Evolutionary conservation across 768 basidiomycete species (phyloP).

Genomic region (Trametes cingulata): DNA sequence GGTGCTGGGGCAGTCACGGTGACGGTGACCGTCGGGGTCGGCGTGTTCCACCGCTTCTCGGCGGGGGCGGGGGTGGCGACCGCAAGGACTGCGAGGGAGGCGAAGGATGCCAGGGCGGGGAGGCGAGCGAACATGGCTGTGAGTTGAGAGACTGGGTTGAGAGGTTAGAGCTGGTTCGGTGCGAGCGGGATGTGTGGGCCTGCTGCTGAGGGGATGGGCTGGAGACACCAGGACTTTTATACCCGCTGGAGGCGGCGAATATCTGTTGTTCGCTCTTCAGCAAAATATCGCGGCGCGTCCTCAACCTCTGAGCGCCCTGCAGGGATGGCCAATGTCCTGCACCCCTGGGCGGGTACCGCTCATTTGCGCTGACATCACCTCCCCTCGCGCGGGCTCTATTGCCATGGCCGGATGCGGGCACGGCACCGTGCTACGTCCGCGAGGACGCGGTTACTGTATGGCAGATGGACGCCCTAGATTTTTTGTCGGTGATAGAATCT

Average conservation of each 20-base stretch:
- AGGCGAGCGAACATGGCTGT: constrained; percentile 4
- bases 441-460: no score
- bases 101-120: not conserved
- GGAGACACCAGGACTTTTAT: not conserved
- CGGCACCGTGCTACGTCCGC: no score
- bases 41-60: constrained; percentile 6
- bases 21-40: constrained; percentile 11
- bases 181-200: not conserved
- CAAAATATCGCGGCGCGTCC: no score
- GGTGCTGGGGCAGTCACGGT: constrained; percentile 10
- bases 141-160: not conserved
- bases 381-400: no score
- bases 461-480: no score
- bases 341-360: no score
- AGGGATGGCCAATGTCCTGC: no score
- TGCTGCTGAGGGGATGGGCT: not conserved
- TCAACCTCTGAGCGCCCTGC: no score
- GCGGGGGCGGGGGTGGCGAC: constrained; percentile 16
- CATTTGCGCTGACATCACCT: no score
- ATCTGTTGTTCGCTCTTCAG: not conserved
- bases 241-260: not conserved
- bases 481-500: no score
- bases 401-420: no score
- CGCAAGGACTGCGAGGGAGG: constrained; percentile 20
- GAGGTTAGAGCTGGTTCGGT: not conserved